phyloP scores from a whole-genome alignment of 495 filamentous ascomycete species.

The Podospora appendiculata region DNA sequence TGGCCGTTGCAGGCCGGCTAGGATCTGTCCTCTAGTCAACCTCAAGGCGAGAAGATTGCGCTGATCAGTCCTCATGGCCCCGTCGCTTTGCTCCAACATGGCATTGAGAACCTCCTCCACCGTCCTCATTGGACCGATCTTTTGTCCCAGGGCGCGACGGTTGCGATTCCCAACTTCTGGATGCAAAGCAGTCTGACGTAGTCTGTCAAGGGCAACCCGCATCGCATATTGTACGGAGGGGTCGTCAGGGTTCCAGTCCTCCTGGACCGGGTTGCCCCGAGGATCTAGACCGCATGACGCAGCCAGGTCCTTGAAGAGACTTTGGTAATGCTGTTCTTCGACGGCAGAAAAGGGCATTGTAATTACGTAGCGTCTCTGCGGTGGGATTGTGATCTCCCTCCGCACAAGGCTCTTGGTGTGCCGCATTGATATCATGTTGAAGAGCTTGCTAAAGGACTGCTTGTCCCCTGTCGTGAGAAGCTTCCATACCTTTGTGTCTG shows the following conservation, averaged over 20 bases:
- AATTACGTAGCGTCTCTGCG: conserved; percentile 78
- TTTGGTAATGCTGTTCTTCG: conserved; percentile 79
- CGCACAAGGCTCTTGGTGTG: conserved; percentile 79
- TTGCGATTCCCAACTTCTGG: conserved; percentile 66
- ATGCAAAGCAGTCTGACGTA: conserved; percentile 84
- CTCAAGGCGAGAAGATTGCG: conserved; percentile 52
- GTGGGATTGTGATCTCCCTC: conserved; percentile 61
- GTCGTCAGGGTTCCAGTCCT: conserved; percentile 57
- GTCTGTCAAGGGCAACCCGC: conserved; percentile 39
- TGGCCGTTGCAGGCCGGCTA: conserved; percentile 51
- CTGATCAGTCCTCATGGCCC: conserved; percentile 55
- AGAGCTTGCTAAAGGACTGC: conserved; percentile 55
- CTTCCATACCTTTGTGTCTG: conserved; percentile 55
- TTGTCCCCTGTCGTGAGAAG: conserved; percentile 51
- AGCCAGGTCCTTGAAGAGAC: conserved; percentile 66
- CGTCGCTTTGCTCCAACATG: conserved; percentile 80
- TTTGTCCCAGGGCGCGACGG: conserved; percentile 56
- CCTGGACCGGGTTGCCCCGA: conserved; percentile 51
- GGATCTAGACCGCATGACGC: conserved; percentile 55
- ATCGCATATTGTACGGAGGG: conserved; percentile 52
- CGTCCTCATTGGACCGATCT: conserved; percentile 61
- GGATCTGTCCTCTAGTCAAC: conserved; percentile 62
- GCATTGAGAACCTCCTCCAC: conserved; percentile 75
- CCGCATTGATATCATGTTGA: conserved; percentile 62
- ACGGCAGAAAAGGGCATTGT: conserved; percentile 81